Base-by-base conservation (phyloP, 1,284 basidiomycete genomes). In the Ceratobasidium sp. region DNA sequence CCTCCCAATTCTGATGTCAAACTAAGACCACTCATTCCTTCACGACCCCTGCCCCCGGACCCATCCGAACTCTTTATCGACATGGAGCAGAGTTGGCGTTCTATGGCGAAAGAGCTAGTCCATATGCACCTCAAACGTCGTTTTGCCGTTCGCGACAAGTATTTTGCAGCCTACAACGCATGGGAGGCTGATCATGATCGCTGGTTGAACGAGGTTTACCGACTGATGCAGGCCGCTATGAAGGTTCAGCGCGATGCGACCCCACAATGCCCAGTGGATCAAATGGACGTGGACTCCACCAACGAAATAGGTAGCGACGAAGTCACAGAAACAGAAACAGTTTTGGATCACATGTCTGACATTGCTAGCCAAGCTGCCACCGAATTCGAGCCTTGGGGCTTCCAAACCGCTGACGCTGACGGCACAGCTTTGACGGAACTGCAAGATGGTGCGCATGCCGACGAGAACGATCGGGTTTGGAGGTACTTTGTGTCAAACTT, bases 1-100 rank as follows among this genome's bases (percentile, higher is more conserved):
- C 9, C 43, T 4, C 9, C 57, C 36, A 5, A 18, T 58, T 16
- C 34, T 21, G 18, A 18, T 8, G 53, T 16, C 53, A 57, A n/a
- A 16, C 52, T 23, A 6, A 43, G 45, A 58, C 10, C 21, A 32
- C 23, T 26, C 18, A 34, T 69, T 32, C 53, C 65, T 18, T 48
- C 65, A 1, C 65, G 65, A n/a, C 65, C 65, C 50, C 43, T 57
- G 65, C 65, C 65, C 23, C 65, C 65, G 8, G 28, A 53, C 3
- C 65, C 65, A 8, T n/a, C 65, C 16, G 21, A 58, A 3, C 58
- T 57, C 28, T 57, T 69, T 32, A 23, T 69, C 39, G n/a, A 69
- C 28, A 36, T 34, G 52, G 28, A 18, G 1, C 39, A 26, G n/a
- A 69, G 41, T 32, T 69, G 65, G 65, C 65, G 39, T 28, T 69